Percentiles rank a stretch among this genome's conserved stretches.
phyloP scores from a whole-genome alignment of 805 yeast species.

The Debaryomyces hansenii region DNA sequence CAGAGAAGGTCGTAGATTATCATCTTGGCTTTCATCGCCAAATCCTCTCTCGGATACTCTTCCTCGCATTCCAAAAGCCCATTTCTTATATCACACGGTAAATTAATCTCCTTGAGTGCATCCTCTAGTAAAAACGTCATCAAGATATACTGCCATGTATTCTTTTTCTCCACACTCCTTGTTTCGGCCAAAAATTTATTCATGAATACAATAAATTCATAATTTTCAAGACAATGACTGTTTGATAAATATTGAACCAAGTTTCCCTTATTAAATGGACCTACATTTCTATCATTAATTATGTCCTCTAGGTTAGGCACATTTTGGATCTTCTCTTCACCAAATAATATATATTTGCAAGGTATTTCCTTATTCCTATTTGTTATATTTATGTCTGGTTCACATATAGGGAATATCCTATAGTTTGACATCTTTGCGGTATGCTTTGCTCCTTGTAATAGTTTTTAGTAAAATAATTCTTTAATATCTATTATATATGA shows the following conservation, averaged over 20 bases:
- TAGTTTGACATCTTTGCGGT: background rate
- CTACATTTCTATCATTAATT: background rate
- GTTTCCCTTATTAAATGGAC: conserved; percentile 8
- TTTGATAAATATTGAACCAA: conserved; percentile 26
- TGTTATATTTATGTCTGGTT: background rate
- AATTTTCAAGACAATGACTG: conserved; percentile 39
- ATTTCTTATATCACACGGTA: conserved; percentile 25
- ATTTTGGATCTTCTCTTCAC: background rate
- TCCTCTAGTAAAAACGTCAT: conserved; percentile 25
- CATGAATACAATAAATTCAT: conserved; percentile 30
- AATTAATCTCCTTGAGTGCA: conserved; percentile 32
- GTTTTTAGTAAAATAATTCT: no score
- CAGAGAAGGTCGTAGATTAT: conserved; percentile 28
- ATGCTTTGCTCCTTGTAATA: background rate
- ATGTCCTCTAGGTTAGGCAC: conserved; percentile 7
- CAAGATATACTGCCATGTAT: conserved; percentile 28
- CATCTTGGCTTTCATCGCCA: conserved; percentile 13
- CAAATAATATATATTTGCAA: background rate
- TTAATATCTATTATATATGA: no score
- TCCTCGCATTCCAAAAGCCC: conserved; percentile 18
- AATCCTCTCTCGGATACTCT: conserved; percentile 17
- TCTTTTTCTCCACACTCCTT: conserved; percentile 7
- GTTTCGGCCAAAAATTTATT: conserved; percentile 13
- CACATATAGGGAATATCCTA: background rate
- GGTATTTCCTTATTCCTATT: background rate